Evolutionary conservation across 1,284 basidiomycete species (phyloP).

Genomic region (Malassezia sympodialis): DNA sequence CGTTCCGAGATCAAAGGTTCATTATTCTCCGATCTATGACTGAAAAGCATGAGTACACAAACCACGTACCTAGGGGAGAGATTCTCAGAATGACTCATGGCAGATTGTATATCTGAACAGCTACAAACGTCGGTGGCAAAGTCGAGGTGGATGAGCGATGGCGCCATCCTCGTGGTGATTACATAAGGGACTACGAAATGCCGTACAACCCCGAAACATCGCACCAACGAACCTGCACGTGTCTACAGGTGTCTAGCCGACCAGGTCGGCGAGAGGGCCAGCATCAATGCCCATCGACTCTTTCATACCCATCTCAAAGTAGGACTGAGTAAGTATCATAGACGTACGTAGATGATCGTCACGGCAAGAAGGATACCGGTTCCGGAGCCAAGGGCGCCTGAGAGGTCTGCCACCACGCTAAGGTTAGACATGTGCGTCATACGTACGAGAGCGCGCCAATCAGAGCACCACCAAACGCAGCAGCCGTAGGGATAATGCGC

Average conservation of each 20-base stretch:
- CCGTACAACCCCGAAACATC: neutral
- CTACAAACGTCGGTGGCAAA: neutral
- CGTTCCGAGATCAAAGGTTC: neutral
- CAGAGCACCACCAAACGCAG: conserved; percentile 89
- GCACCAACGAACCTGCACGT: neutral
- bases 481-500: conserved; percentile 91
- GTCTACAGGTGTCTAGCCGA: neutral
- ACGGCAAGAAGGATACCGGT: conserved; percentile 97
- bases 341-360: conserved; percentile 73
- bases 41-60: neutral
- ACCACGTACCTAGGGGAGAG: neutral
- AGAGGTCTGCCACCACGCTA: conserved; percentile 75
- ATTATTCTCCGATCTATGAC: neutral
- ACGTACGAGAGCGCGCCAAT: conserved; percentile 69
- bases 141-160: neutral
- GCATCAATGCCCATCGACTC: conserved; percentile 52
- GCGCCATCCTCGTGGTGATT: neutral
- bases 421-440: neutral
- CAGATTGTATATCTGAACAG: neutral
- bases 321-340: neutral
- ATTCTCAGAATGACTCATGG: neutral
- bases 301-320: conserved; percentile 20
- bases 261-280: conserved; percentile 4
- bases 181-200: neutral
- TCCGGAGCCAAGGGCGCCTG: conserved; percentile 89